Evolutionary conservation across 2,329 filamentous ascomycete genomes (phyloP).

Genomic region (Nannizziopsis arthrosporioides): DNA sequence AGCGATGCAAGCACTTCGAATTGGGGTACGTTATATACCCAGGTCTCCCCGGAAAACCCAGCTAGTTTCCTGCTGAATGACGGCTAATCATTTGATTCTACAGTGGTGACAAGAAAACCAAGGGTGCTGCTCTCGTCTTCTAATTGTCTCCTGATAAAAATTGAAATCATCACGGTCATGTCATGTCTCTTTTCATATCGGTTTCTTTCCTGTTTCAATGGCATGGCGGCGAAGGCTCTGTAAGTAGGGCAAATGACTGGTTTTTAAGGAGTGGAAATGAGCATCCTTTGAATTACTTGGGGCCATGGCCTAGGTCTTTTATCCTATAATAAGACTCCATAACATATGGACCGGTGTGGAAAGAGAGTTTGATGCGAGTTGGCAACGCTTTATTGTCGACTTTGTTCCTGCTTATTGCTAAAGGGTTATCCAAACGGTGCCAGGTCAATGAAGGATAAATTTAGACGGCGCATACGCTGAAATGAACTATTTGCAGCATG

Average conservation of each 20-base stretch:
- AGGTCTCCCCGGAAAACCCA: neutral
- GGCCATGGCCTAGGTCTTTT: neutral
- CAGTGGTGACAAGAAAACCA: conserved; percentile 99
- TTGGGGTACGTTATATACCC: conserved; percentile 64
- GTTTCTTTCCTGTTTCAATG: conserved; percentile 12
- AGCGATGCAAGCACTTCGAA: conserved; percentile 99
- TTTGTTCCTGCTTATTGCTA: no score
- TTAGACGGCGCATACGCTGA: no score
- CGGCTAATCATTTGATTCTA: conserved; percentile 18
- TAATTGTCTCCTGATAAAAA: conserved; percentile 41
- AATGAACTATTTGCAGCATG: no score
- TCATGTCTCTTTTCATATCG: conserved; percentile 12
- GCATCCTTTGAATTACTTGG: conserved; percentile 5
- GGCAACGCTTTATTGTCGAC: no score
- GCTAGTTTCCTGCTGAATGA: conserved; percentile 20
- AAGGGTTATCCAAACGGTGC: no score
- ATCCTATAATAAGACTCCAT: no score
- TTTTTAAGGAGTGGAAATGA: conserved; percentile 16
- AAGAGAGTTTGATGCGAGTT: no score
- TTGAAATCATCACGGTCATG: conserved; percentile 3
- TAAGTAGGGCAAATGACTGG: conserved; percentile 13
- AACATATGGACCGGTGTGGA: no score
- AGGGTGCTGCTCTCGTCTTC: conserved; percentile 99
- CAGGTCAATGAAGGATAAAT: no score
- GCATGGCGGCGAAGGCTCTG: conserved; percentile 14